Percentiles rank a stretch among this genome's conserved stretches.
Evolutionary conservation across 1,284 basidiomycete genomes (phyloP).

Genomic region (Ganoderma lingzhi): DNA sequence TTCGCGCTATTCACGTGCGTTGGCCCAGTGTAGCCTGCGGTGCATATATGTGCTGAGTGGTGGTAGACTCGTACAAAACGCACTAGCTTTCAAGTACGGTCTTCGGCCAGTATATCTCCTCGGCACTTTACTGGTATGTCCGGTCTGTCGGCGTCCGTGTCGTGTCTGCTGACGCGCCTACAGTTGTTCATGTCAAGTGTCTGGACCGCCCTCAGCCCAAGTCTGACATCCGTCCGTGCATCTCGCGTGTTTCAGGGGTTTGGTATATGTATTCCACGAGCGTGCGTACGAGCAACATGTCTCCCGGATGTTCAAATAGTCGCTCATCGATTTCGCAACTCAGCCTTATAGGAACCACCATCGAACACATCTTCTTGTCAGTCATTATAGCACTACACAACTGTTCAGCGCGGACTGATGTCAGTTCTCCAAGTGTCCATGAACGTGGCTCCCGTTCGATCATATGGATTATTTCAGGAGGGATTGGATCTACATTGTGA

Average conservation of each 20-base stretch:
- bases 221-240: constrained; percentile 49
- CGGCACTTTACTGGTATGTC: constrained; percentile 47
- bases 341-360: constrained; percentile 51
- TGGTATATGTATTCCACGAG: constrained; percentile 53
- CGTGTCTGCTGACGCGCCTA: background rate
- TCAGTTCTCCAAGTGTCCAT: constrained; percentile 44
- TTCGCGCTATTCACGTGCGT: constrained; percentile 50
- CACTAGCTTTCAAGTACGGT: constrained; percentile 53
- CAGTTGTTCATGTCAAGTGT: constrained; percentile 56
- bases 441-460: constrained; percentile 51
- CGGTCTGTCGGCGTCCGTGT: background rate
- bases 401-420: background rate
- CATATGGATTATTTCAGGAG: constrained; percentile 48
- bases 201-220: constrained; percentile 53
- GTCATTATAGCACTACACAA: background rate
- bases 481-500: constrained; percentile 50
- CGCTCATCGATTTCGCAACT: background rate
- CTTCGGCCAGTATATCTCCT: constrained; percentile 52
- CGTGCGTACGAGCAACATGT: constrained; percentile 32
- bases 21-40: background rate
- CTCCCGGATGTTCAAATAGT: background rate
- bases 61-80: constrained; percentile 49
- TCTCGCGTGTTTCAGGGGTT: constrained; percentile 54
- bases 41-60: background rate
- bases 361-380: constrained; percentile 53